Percentiles rank a stretch among this genome's conserved stretches.
Conservation (phyloP, 306 rosid genomes). For the Lathyrus tuberosus region DNA sequence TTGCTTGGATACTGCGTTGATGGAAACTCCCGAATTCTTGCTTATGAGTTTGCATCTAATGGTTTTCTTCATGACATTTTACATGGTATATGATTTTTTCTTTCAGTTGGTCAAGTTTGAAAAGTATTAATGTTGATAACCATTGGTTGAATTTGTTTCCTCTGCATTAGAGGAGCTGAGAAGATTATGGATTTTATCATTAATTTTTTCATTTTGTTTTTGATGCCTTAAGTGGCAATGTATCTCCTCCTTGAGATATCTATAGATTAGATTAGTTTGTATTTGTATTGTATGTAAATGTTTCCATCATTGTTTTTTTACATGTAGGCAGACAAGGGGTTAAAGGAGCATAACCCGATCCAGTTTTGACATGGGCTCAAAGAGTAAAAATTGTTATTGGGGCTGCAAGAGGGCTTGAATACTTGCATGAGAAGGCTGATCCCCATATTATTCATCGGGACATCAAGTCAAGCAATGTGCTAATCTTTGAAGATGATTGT, state of each 20-base stretch:
- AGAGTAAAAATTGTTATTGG: constrained; percentile 96
- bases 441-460: constrained; percentile 90
- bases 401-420: constrained; percentile 94
- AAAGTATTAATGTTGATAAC: no score
- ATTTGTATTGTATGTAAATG: not conserved
- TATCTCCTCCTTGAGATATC: no score
- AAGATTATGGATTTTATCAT: no score
- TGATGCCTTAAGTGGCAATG: no score
- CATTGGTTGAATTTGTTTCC: no score
- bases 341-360: constrained; percentile 95
- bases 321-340: constrained; percentile 92
- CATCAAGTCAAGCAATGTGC: constrained; percentile 94
- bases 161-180: no score
- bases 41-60: constrained; percentile 89
- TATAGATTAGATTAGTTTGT: constrained; percentile 18
- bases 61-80: constrained; percentile 98
- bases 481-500: constrained; percentile 85
- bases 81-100: no score
- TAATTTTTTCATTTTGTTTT: no score
- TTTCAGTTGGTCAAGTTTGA: no score
- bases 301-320: constrained; percentile 23
- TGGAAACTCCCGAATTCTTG: constrained; percentile 83
- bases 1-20: constrained; percentile 85
- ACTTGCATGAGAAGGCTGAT: constrained; percentile 85
- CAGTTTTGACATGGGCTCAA: constrained; percentile 87